Evolutionary conservation across 1,284 basidiomycete genomes (phyloP).

Genomic region (Pisolithus thermaeus): DNA sequence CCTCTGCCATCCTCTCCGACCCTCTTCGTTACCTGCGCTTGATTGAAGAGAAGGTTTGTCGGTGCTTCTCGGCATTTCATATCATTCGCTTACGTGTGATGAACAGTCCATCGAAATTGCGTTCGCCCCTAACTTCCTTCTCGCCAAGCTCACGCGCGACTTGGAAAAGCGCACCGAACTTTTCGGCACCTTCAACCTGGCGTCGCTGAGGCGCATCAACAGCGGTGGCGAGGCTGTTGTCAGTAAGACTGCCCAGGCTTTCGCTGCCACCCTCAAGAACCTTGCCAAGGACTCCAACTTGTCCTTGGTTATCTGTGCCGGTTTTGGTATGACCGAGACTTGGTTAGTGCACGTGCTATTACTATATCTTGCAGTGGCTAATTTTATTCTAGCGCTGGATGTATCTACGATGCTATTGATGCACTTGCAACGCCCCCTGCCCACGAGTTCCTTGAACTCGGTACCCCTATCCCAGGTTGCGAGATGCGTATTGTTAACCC

Average conservation of each 20-base stretch:
- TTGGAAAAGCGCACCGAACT: slow-evolving; percentile 20
- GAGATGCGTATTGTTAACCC: slow-evolving; percentile 31
- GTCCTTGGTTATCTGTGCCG: slow-evolving; percentile 32
- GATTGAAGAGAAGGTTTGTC: slow-evolving; percentile 8
- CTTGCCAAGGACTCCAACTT: slow-evolving; percentile 24
- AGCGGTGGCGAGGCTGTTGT: slow-evolving; percentile 38
- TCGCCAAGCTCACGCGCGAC: slow-evolving; percentile 35
- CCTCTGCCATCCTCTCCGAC: slow-evolving; percentile 12
- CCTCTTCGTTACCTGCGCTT: slow-evolving; percentile 10
- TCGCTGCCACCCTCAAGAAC: slow-evolving; percentile 29
- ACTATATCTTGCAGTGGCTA: neutral
- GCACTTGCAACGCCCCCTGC: slow-evolving; percentile 12
- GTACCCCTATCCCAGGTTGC: slow-evolving; percentile 19
- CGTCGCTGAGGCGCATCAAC: slow-evolving; percentile 22
- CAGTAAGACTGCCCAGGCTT: slow-evolving; percentile 32
- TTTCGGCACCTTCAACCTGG: slow-evolving; percentile 16
- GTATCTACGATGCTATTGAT: slow-evolving; percentile 30
- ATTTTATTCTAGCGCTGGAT: slow-evolving; percentile 28
- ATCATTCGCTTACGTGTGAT: neutral
- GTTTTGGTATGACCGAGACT: slow-evolving; percentile 44
- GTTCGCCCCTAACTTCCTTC: slow-evolving; percentile 42
- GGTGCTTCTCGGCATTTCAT: neutral
- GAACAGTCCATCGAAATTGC: slow-evolving; percentile 25
- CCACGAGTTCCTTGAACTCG: slow-evolving; percentile 27
- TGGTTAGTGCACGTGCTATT: slow-evolving; percentile 17